Evolutionary conservation across 441 rosid species (phyloP), one percentile per base, ranked within the genome.

Genomic region (Eruca vesicaria): DNA sequence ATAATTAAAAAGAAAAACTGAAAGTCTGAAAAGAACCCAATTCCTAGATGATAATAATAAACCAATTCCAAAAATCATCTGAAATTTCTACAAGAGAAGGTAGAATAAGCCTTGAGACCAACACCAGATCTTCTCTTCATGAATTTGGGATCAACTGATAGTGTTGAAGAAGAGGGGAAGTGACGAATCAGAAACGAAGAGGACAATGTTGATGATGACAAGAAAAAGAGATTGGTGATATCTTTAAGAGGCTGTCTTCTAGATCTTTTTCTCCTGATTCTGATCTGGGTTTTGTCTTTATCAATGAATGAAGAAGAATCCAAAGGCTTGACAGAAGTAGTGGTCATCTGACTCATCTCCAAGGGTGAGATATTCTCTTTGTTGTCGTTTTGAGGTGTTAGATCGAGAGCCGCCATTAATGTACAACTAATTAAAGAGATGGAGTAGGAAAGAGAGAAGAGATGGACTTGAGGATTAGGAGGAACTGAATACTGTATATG

Each of bases 121-220:
- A 35, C 35, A 64, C n/a, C n/a, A 71, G 76, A 77, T 77, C 68
- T 71, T 71, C 72, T 77, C 77, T 77, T 77, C 80, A 77, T 77
- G 64, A 63, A 71, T 66, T 77, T 77, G 36, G 69, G 80, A 59
- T 77, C 72, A 52, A 77, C 29, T 29, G 77, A 77, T 52, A 77
- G 69, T 28, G 68, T 50, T 26, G 72, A 36, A 1, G 67, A 70
- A 57, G 26, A 55, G 41, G 63, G 12, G 16, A 64, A 0, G 15
- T 76, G 72, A 32, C 26, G 72, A 12, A 48, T 69, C 52, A 56
- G 5, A 57, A 66, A 57, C 43, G 71, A 64, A 57, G 74, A 28
- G 9, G 79, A 18, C 15, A 45, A 36, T 61, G 68, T 4, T 61
- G 77, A 32, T 31, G 75, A 36, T 28, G 73, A 38, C 26, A 69